Base-by-base conservation (phyloP, 768 basidiomycete species). In the Hemileccinum rubropunctum region DNA sequence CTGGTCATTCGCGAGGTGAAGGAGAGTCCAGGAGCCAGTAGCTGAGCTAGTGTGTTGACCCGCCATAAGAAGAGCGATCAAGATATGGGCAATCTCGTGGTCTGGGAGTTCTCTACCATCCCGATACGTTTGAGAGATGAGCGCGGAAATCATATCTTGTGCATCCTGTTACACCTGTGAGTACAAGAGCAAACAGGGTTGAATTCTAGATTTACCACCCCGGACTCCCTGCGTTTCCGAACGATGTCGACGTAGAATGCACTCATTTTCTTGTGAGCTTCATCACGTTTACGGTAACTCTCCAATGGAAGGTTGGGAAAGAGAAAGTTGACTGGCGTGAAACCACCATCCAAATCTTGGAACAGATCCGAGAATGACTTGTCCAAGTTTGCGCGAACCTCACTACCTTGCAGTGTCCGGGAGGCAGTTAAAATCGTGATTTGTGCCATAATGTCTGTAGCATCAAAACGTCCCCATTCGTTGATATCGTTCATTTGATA, bases 11-110 rank as follows among this genome's bases (percentile, higher is more conserved):
- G 94, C 95, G 27, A 98, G 67, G 62, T 97, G 92, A 37, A 98
- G 80, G 34, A 98, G 76, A 14, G 85, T 66, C 97, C 97, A 99
- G 10, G 93, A 86, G 28, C 84, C 84, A 18, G 91, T 87, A 2
- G 97, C 86, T 13, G 97, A 97, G 59, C 89, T 91, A 0, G 97
- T 99, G 71, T 99, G 97, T 72, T 99, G 97, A 34, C 97, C 97
- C 38, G 97, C 97, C 97, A 99, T 98, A 56, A 99, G 84, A 40
- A 99, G 81, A 14, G 97, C 97, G 62, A 98, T 99, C 87, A 99
- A 84, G 64, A 99, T 95, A 65, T 98, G 97, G 0, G 97, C 94
- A 52, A 98, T 88, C 68, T 98, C 92, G 58, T 88, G 85, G 63
- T 99, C 94, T 53, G 76, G 79, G 35, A 98, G 77, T 2, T 76